Base-by-base conservation (phyloP, 257 asterid genomes). In the Galeopsis tetrahit region DNA sequence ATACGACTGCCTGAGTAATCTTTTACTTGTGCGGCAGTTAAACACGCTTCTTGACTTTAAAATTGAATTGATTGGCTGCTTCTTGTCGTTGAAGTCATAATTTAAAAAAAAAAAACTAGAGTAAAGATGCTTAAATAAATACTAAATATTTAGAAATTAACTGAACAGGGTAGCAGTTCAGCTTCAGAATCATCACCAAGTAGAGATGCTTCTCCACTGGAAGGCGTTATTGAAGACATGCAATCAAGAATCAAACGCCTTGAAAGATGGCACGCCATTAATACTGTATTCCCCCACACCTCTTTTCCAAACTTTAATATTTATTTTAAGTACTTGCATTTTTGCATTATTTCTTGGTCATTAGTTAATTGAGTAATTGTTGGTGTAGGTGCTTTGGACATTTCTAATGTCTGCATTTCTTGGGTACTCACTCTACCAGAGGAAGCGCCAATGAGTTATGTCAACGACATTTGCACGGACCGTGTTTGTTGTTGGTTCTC, bases 341-440 rank as follows among this genome's bases (percentile, higher is more conserved):
- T 14, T 60, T 1, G 10, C 14, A 3, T 15, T 17, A 10, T 15
- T 46, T 40, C 9, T 28, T 42, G 6, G 28, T 38, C n/a, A 21
- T 66, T 31, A 10, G 10, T 38, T 68, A n/a, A 69, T n/a, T 21
- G 0, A 10, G 46, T 33, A 11, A 7, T 13, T 71, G 49, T 46
- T 33, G 32, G 21, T 78, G 77, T 87, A 95, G 99, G 95, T 95
- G 68, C 92, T 95, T 34, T 95, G 97, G 98, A 95, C 99, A 59
- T 92, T 92, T 87, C 75, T 92, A 49, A 88, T 95, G 97, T 95
- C 99, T 33, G 97, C 98, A 0, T 87, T 95, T 80, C 90, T 95
- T 11, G 99, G 99, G 67, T 95, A 95, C 78, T 90, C 98, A 0
- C 89, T 95, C 48, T 90, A 90, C 79, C 97, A 87, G 71, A 84